Evolutionary conservation across 2,329 filamentous ascomycete genomes (phyloP).

Genomic region (Thermoascus crustaceus): DNA sequence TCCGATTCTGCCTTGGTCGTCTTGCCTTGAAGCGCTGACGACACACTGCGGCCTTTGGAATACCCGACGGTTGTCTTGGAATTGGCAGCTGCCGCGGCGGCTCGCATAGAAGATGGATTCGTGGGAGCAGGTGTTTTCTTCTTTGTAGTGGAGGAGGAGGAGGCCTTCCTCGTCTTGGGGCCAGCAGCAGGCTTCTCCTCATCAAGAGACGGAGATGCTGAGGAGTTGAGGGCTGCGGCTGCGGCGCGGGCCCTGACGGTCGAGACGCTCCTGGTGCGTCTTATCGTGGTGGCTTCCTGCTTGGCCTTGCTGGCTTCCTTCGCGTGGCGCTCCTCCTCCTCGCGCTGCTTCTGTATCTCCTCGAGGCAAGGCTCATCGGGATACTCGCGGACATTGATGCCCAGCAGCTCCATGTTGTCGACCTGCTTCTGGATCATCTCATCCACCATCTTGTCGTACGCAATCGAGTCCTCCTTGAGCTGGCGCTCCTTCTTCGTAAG

Average conservation of each 20-base stretch:
- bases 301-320: too few relatives aligned
- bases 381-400: conserved; percentile 46
- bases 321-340: conserved; percentile 17
- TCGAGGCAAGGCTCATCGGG: conserved; percentile 25
- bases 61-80: conserved; percentile 82
- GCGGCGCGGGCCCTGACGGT: conserved; percentile 35
- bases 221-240: conserved; percentile 29
- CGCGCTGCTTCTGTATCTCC: conserved; percentile 21
- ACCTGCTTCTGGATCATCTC: conserved; percentile 60
- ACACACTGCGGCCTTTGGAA: conserved; percentile 57
- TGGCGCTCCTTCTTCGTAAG: conserved; percentile 60
- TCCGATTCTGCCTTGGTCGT: conserved; percentile 14
- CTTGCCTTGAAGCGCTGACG: conserved; percentile 22
- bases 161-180: conserved; percentile 29
- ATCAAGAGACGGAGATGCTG: conserved; percentile 22
- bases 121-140: conserved; percentile 38
- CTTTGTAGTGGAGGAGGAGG: conserved; percentile 26
- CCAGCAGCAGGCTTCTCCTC: conserved; percentile 21
- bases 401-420: conserved; percentile 54
- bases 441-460: conserved; percentile 57
- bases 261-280: conserved; percentile 23
- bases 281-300: conserved; percentile 16
- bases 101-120: conserved; percentile 48
- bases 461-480: conserved; percentile 55
- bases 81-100: conserved; percentile 54